Percentiles rank a stretch among this genome's conserved stretches.
phyloP scores from a whole-genome alignment of 495 filamentous ascomycete genomes.

The Neurospora tetrasperma region DNA sequence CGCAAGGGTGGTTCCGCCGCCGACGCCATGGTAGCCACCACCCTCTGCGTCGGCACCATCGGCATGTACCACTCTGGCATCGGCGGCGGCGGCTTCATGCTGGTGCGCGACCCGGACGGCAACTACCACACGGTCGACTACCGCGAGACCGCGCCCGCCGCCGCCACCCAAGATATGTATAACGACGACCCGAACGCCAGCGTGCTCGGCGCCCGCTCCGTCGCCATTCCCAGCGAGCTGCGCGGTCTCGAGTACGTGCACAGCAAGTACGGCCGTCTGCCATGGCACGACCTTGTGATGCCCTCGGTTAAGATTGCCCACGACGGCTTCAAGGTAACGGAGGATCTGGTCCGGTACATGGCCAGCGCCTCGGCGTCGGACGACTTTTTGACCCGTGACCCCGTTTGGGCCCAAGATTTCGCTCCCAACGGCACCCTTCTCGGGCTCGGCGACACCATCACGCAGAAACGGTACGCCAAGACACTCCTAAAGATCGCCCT shows the following conservation, averaged over 20 bases:
- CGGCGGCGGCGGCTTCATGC: constrained; percentile 82
- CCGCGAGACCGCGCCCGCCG: constrained; percentile 72
- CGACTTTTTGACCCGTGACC: constrained; percentile 62
- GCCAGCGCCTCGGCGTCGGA: constrained; percentile 18
- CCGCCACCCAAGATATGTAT: constrained; percentile 74
- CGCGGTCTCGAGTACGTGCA: constrained; percentile 69
- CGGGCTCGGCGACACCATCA: constrained; percentile 63
- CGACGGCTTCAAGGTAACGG: constrained; percentile 56
- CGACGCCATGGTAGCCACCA: constrained; percentile 63
- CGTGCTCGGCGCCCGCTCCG: constrained; percentile 31
- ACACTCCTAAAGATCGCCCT: constrained; percentile 67
- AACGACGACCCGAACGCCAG: constrained; percentile 29
- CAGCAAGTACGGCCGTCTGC: constrained; percentile 42
- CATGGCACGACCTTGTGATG: constrained; percentile 43
- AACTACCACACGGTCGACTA: constrained; percentile 74
- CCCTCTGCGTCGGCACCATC: constrained; percentile 65
- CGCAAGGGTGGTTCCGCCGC: constrained; percentile 63
- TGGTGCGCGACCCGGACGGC: constrained; percentile 55
- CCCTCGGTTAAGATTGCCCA: constrained; percentile 68
- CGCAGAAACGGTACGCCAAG: constrained; percentile 62
- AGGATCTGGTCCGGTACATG: constrained; percentile 66
- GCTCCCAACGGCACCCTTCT: constrained; percentile 61
- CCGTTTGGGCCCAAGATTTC: constrained; percentile 77
- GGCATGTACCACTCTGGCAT: constrained; percentile 88
- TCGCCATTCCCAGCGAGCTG: constrained; percentile 74